These are phyloP conservation scores for Verticillium zaregamsianum DNA, from an alignment of 2,329 filamentous ascomycete species.

Conservation along the genomic window DNA sequence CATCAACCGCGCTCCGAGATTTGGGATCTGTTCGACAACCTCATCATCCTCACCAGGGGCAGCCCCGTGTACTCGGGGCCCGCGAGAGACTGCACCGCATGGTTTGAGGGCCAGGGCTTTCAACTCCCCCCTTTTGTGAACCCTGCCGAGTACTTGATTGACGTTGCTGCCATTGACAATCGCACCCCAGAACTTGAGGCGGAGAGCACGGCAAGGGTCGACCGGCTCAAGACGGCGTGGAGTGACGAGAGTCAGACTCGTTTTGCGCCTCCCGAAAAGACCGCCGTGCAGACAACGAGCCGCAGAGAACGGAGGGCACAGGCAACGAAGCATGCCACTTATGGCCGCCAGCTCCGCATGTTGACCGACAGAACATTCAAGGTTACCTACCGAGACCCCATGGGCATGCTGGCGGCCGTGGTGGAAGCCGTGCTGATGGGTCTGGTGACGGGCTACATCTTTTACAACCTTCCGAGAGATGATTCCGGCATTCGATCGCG, in stretches of 20 bases:
- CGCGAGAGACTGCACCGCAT: conserved; percentile 52
- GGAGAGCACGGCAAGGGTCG: conserved; percentile 54
- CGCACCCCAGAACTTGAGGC: conserved; percentile 62
- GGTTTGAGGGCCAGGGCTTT: conserved; percentile 60
- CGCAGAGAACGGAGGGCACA: neutral
- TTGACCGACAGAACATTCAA: conserved; percentile 66
- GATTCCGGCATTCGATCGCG: conserved; percentile 70
- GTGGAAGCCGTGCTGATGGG: conserved; percentile 68
- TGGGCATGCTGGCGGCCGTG: conserved; percentile 68
- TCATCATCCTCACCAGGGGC: conserved; percentile 65
- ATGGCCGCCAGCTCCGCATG: conserved; percentile 59
- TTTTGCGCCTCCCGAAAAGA: conserved; percentile 17
- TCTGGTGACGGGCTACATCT: conserved; percentile 69
- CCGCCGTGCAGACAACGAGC: neutral
- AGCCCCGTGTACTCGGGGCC: conserved; percentile 65
- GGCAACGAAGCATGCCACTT: conserved; percentile 44
- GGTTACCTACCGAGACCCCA: conserved; percentile 70
- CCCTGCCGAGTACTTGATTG: conserved; percentile 72
- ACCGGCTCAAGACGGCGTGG: conserved; percentile 46
- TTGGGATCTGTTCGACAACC: conserved; percentile 70
- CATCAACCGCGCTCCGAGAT: conserved; percentile 78
- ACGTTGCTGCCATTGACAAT: conserved; percentile 70
- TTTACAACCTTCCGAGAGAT: conserved; percentile 59
- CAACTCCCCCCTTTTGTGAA: conserved; percentile 69
- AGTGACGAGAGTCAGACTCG: conserved; percentile 12